Percentiles rank a stretch among this genome's conserved stretches.
Evolutionary conservation across 2,329 filamentous ascomycete species (phyloP).

Genomic region (Podosphaera fusca): DNA sequence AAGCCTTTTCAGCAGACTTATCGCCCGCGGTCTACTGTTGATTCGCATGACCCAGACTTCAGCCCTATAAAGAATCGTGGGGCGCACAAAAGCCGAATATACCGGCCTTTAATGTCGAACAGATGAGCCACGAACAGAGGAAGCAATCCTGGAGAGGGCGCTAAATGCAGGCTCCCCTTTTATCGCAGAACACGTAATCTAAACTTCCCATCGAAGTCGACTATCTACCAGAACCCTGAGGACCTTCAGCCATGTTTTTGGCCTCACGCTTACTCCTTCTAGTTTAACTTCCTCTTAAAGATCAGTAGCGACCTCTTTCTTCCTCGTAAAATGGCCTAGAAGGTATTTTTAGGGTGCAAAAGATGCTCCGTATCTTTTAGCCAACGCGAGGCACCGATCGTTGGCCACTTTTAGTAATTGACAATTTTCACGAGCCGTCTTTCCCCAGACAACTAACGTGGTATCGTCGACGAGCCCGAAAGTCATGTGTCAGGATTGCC

Average conservation of each 20-base stretch:
- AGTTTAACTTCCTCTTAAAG: neutral
- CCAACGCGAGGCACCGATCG: neutral
- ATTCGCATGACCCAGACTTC: neutral
- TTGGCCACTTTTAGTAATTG: neutral
- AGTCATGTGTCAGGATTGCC: neutral
- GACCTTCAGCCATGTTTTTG: no score
- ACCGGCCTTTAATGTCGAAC: neutral
- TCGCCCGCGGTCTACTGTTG: neutral
- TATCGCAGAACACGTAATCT: neutral
- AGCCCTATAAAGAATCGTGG: neutral
- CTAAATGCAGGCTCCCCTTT: neutral
- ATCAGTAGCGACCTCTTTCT: neutral
- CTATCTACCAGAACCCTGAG: no score
- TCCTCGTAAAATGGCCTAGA: neutral
- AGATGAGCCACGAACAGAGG: neutral
- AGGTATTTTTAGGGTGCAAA: neutral
- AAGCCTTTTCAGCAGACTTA: neutral
- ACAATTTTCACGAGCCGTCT: neutral
- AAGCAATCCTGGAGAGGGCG: no score
- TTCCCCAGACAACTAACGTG: neutral
- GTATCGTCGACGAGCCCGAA: neutral
- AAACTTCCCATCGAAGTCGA: neutral
- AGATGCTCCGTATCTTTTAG: neutral
- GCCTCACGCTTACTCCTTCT: no score
- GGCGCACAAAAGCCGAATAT: neutral